Conservation (phyloP, 2,329 filamentous ascomycete species). For the Xylariaceae sp. region DNA sequence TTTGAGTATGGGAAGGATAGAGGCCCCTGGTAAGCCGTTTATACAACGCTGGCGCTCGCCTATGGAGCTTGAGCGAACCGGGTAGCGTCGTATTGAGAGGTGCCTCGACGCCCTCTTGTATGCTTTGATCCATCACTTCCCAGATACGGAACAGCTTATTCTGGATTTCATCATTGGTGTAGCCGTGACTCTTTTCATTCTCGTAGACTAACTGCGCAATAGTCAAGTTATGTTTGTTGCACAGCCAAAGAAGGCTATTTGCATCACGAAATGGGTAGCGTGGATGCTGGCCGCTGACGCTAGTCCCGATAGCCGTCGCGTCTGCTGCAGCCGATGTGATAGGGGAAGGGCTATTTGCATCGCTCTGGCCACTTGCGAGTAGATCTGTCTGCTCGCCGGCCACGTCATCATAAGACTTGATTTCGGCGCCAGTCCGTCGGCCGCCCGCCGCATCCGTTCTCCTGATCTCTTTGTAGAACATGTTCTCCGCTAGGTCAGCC, state of each 20-base stretch:
- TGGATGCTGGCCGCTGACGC: slow-evolving; percentile 38
- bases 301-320: slow-evolving; percentile 6
- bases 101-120: slow-evolving; percentile 52
- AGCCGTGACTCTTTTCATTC: slow-evolving; percentile 55
- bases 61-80: slow-evolving; percentile 51
- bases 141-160: slow-evolving; percentile 52
- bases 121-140: slow-evolving; percentile 56
- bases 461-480: slow-evolving; percentile 55
- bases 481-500: slow-evolving; percentile 52
- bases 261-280: slow-evolving; percentile 52
- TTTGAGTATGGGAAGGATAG: slow-evolving; percentile 42
- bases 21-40: slow-evolving; percentile 48
- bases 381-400: slow-evolving; percentile 21
- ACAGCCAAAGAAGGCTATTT: slow-evolving; percentile 48
- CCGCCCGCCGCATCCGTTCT: slow-evolving; percentile 50
- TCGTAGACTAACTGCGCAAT: slow-evolving; percentile 56
- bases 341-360: slow-evolving; percentile 7
- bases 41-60: slow-evolving; percentile 51
- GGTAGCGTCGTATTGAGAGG: slow-evolving; percentile 46
- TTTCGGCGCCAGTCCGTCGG: slow-evolving; percentile 47
- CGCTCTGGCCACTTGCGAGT: slow-evolving; percentile 4
- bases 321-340: slow-evolving; percentile 18
- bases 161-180: slow-evolving; percentile 52
- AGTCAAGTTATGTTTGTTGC: slow-evolving; percentile 53
- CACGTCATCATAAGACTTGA: slow-evolving; percentile 40